Evolutionary conservation across 345 rosid genomes (phyloP).

Genomic region (Lepidium didymum): DNA sequence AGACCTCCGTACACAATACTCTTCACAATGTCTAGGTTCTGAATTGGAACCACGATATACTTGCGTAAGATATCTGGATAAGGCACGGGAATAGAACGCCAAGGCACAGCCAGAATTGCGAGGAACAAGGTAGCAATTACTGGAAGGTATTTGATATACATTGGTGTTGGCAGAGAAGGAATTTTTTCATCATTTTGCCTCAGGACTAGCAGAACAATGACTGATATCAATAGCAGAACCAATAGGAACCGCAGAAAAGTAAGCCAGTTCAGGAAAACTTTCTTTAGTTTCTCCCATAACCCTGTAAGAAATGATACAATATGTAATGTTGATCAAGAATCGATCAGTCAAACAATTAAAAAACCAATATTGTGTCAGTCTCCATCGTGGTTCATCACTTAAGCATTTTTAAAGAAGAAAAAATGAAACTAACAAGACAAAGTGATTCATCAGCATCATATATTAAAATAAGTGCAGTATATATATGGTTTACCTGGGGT

Average conservation of each 20-base stretch:
- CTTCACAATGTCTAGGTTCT: slow-evolving; percentile 51
- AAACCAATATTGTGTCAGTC: background rate
- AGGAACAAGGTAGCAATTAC: background rate
- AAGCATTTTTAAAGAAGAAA: too few relatives aligned
- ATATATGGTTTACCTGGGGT: background rate
- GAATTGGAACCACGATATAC: background rate
- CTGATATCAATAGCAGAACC: background rate
- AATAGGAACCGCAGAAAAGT: background rate
- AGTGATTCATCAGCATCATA: background rate
- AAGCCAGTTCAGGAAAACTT: background rate
- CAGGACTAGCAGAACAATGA: background rate
- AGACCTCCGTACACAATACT: slow-evolving; percentile 87
- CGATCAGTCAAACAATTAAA: background rate
- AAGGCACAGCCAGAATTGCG: background rate
- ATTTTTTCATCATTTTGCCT: too few relatives aligned
- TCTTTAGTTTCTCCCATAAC: background rate
- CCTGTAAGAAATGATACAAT: background rate
- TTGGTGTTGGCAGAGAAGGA: too few relatives aligned
- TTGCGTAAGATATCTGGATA: background rate
- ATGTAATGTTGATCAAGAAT: background rate
- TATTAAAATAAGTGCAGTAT: background rate
- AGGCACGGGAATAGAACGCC: background rate
- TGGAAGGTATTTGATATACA: background rate
- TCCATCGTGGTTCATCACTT: background rate
- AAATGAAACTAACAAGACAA: too few relatives aligned